Evolutionary conservation across 163 green algal species (phyloP).

Genomic region (Chloromonas sp.): DNA sequence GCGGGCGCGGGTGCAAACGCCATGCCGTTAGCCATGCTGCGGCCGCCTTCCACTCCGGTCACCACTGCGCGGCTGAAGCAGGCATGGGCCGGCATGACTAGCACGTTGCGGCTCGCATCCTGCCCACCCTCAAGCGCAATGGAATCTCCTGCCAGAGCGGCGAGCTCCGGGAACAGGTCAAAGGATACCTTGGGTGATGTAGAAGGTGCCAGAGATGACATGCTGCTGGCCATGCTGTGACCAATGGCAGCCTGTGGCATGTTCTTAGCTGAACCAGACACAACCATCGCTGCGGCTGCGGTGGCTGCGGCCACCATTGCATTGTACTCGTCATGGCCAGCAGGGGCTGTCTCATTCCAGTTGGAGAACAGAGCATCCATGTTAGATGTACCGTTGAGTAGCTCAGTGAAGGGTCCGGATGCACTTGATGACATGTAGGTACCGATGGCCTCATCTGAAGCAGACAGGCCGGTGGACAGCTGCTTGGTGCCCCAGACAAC

Average conservation of each 20-base stretch:
- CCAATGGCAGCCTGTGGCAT: not conserved
- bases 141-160: not conserved
- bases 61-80: slow-evolving; percentile 7
- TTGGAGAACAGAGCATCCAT: not conserved
- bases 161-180: slow-evolving; percentile 3
- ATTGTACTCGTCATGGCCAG: no score
- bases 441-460: not conserved
- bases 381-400: not conserved
- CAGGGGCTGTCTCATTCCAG: no score
- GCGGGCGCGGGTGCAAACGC: no score
- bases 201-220: not conserved
- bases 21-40: no score
- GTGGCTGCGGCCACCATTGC: no score
- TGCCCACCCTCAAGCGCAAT: not conserved
- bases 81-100: not conserved
- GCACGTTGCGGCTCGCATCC: not conserved
- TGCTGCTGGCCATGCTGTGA: not conserved
- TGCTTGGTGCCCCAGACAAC: not conserved
- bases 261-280: not conserved
- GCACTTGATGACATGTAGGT: not conserved
- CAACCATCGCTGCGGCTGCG: no score
- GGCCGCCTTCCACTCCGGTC: not conserved
- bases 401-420: not conserved
- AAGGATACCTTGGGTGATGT: not conserved
- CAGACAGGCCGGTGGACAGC: not conserved